phyloP scores from a whole-genome alignment of 306 rosid genomes.

The Acmispon strigosus region DNA sequence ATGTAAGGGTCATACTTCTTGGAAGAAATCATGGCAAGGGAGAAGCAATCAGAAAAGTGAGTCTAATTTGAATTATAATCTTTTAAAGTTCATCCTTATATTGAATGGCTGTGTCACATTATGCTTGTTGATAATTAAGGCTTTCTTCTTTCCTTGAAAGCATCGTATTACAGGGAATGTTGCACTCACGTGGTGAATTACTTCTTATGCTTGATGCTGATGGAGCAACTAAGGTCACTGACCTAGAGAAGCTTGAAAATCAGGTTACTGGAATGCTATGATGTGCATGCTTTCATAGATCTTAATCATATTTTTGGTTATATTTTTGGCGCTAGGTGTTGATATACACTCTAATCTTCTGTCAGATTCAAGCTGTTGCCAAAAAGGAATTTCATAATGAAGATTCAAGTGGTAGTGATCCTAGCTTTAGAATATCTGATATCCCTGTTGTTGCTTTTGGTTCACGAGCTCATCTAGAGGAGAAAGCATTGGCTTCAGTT shows the following conservation, averaged over 20 bases:
- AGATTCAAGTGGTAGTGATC: constrained; percentile 39
- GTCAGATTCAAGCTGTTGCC: constrained; percentile 60
- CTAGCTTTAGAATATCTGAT: constrained; percentile 63
- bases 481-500: constrained; percentile 90
- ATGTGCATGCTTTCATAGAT: not conserved
- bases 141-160: constrained; percentile 62
- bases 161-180: constrained; percentile 94
- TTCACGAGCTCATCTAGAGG: constrained; percentile 95
- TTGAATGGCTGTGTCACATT: not conserved
- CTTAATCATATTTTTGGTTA: not conserved
- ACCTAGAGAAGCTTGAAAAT: constrained; percentile 87
- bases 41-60: constrained; percentile 99
- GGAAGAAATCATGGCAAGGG: constrained; percentile 95
- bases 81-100: constrained; percentile 6
- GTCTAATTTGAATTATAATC: constrained; percentile 35
- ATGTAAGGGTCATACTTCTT: constrained; percentile 80
- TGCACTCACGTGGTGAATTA: constrained; percentile 96
- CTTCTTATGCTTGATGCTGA: constrained; percentile 98
- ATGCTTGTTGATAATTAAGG: constrained; percentile 38
- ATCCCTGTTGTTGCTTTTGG: constrained; percentile 82
- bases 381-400: constrained; percentile 34
- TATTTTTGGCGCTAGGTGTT: constrained; percentile 8
- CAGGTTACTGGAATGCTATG: constrained; percentile 40
- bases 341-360: not conserved
- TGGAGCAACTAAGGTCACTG: constrained; percentile 90